Evolutionary conservation across 345 rosid species (phyloP), one percentile per base, ranked within the genome.

Genomic region (Iberis pinnata): DNA sequence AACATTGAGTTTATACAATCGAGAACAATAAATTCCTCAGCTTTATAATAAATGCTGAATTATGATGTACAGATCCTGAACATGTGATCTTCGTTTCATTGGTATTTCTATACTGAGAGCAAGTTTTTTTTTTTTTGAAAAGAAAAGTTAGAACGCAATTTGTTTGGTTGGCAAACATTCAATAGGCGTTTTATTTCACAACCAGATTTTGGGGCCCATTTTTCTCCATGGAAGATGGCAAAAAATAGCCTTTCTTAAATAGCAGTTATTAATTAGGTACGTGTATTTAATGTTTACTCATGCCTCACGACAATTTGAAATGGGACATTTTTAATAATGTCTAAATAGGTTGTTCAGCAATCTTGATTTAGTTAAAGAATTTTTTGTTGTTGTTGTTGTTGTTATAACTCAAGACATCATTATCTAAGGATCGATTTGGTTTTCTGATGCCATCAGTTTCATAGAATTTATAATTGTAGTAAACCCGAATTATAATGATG

Each of bases 121-220:
- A 15, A 35, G 25, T 42, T 31, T 43, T 10, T 25, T 10, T 9
- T 1, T 13, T 7, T 8, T 1, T 12, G 5, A 4, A 8, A 8
- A 13, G 38, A 35, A 33, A 12, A 12, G 18, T 0, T 8, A 24
- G 4, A 27, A 27, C 18, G 19, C 8, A 36, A 11, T 66, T 44
- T 58, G 72, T 68, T 68, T 54, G 72, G 72, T 68, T 25, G 16
- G 43, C 55, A 60, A 67, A 60, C 72, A 67, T 67, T 67, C 51
- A 67, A 60, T 67, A 60, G 25, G 53, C 62, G 53, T 67, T 68
- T 47, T 35, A 67, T 54, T 54, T 43, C 46, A 39, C 39, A 29
- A 54, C 72, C 67, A 48, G 53, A 60, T 24, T 36, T 2, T 14
- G 53, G 72, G 62, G 33, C 72, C 71, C 57, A 18, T 32, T 41